Conservation (phyloP, 345 rosid species). For the Aquilaria yunnanensis region DNA sequence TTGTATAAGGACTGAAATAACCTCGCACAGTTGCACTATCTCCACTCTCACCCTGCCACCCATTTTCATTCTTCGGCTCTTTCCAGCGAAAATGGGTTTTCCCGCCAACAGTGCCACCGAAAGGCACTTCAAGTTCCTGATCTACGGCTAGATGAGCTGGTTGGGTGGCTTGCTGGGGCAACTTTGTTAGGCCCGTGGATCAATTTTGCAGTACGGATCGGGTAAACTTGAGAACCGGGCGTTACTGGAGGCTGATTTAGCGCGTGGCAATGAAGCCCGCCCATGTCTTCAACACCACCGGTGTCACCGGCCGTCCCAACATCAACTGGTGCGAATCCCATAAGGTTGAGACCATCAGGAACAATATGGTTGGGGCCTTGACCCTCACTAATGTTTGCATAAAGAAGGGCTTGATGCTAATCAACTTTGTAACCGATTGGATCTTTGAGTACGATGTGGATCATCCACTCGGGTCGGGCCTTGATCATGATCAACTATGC, state of each 20-base stretch:
- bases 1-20: too few species aligned
- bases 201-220: slow-evolving; percentile 60
- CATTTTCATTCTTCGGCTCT: too few species aligned
- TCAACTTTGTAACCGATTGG: slow-evolving; percentile 88
- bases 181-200: slow-evolving; percentile 58
- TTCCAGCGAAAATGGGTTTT: slow-evolving; percentile 30
- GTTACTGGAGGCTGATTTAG: slow-evolving; percentile 59
- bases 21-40: not conserved
- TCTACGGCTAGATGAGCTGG: slow-evolving; percentile 42
- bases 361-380: slow-evolving; percentile 79
- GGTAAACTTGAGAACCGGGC: slow-evolving; percentile 79
- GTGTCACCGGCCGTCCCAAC: slow-evolving; percentile 88
- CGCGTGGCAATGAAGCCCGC: slow-evolving; percentile 43
- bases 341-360: slow-evolving; percentile 17
- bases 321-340: slow-evolving; percentile 96
- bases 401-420: slow-evolving; percentile 54
- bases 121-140: too few species aligned
- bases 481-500: slow-evolving; percentile 16
- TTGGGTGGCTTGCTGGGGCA: slow-evolving; percentile 83
- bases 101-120: slow-evolving; percentile 46
- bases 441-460: slow-evolving; percentile 74
- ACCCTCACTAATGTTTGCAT: slow-evolving; percentile 78
- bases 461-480: slow-evolving; percentile 68
- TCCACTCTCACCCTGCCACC: slow-evolving; percentile 11
- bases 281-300: slow-evolving; percentile 92